Conservation (phyloP, 306 rosid species). For the Ammopiptanthus mongolicus region DNA sequence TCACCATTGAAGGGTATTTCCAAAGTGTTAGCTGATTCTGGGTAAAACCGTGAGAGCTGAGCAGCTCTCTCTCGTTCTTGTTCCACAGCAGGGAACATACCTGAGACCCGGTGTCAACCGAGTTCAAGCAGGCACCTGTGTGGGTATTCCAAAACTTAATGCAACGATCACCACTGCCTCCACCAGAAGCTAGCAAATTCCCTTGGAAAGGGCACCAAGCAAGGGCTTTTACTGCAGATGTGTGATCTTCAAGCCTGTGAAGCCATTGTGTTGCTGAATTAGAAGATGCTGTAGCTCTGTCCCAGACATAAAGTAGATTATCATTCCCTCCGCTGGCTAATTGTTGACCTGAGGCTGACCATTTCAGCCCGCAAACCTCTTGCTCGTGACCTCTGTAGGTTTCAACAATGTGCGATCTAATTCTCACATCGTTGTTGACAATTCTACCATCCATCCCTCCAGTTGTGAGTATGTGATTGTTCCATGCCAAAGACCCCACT, state of each 20-base stretch:
- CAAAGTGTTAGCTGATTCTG: slow-evolving; percentile 79
- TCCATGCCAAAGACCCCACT: slow-evolving; percentile 85
- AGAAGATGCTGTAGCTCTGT: slow-evolving; percentile 56
- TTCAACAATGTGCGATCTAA: slow-evolving; percentile 66
- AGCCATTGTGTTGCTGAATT: slow-evolving; percentile 72
- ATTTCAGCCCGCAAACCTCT: slow-evolving; percentile 80
- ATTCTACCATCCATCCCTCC: slow-evolving; percentile 84
- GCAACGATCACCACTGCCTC: slow-evolving; percentile 70
- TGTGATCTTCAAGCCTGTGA: slow-evolving; percentile 75
- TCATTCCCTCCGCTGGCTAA: slow-evolving; percentile 89
- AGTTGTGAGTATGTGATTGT: slow-evolving; percentile 71
- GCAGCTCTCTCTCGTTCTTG: slow-evolving; percentile 88
- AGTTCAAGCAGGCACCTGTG: slow-evolving; percentile 89
- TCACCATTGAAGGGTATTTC: slow-evolving; percentile 96
- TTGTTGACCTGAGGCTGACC: slow-evolving; percentile 80
- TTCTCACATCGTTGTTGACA: slow-evolving; percentile 70
- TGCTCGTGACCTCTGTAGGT: slow-evolving; percentile 79
- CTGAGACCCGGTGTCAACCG: slow-evolving; percentile 81
- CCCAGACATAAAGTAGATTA: slow-evolving; percentile 74
- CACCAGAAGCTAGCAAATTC: slow-evolving; percentile 72
- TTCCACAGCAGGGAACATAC: slow-evolving; percentile 80
- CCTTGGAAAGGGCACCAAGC: slow-evolving; percentile 95
- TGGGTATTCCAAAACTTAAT: slow-evolving; percentile 90
- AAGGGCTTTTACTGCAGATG: slow-evolving; percentile 80
- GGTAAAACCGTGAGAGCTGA: slow-evolving; percentile 78